A percentile compares a stretch with the other conserved stretches of the same genome.
These are phyloP conservation scores for Cyberlindnera bimundalis DNA, from an alignment of 805 yeast genomes.

Conservation along the genomic window DNA sequence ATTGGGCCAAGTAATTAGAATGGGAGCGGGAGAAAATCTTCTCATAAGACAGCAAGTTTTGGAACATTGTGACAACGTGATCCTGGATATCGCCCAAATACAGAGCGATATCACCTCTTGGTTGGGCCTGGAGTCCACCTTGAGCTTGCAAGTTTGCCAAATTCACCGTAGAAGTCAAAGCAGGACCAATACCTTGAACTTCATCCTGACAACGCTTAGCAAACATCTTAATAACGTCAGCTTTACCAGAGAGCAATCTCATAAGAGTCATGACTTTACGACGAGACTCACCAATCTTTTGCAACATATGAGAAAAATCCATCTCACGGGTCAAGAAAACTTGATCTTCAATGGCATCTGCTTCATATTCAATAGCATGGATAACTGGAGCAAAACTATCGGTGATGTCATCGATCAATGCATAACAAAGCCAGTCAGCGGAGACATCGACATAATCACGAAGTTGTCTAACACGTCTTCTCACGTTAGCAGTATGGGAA, in stretches of 20 bases:
- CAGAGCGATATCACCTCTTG: conserved; percentile 87
- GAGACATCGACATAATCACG: conserved; percentile 74
- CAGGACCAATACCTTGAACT: conserved; percentile 39
- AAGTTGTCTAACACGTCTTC: conserved; percentile 78
- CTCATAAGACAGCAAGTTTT: conserved; percentile 83
- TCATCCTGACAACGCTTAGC: conserved; percentile 90
- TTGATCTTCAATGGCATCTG: conserved; percentile 74
- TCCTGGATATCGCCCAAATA: conserved; percentile 95
- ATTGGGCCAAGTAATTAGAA: conserved; percentile 86
- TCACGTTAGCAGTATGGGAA: conserved; percentile 86
- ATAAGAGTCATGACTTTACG: conserved; percentile 89
- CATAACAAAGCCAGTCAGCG: conserved; percentile 82
- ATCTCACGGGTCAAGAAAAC: conserved; percentile 76
- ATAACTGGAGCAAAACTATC: conserved; percentile 84
- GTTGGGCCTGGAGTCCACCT: conserved; percentile 41
- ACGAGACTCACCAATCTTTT: conserved; percentile 84
- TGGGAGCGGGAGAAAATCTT: conserved; percentile 91
- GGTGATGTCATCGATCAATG: conserved; percentile 77
- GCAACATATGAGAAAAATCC: conserved; percentile 74
- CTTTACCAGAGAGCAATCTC: conserved; percentile 88
- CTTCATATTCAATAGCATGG: conserved; percentile 73
- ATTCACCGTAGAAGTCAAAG: conserved; percentile 37
- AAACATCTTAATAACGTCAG: conserved; percentile 94
- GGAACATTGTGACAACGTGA: conserved; percentile 95
- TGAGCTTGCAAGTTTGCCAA: conserved; percentile 32